Conservation (phyloP, 306 rosid genomes). For the Morella rubra region DNA sequence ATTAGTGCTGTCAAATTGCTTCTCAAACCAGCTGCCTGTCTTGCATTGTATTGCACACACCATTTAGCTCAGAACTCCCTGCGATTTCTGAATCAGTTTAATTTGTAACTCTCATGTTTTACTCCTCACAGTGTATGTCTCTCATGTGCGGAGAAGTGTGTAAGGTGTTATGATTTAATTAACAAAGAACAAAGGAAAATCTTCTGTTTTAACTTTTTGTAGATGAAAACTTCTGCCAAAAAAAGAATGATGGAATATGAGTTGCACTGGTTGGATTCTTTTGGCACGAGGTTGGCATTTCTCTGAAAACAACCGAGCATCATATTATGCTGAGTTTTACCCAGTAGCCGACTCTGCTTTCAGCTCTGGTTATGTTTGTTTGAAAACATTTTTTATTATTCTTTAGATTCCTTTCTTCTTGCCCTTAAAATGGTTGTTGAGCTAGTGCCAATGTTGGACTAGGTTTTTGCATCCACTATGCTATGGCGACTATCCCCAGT, state of each 20-base stretch:
- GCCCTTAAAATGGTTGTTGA: background rate
- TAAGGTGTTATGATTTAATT: too few relatives aligned
- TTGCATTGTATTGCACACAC: background rate
- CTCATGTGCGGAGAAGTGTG: background rate
- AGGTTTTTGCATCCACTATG: slow-evolving; percentile 82
- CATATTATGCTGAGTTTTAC: background rate
- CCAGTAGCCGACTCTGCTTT: background rate
- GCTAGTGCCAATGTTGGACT: slow-evolving; percentile 6
- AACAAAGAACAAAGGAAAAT: background rate
- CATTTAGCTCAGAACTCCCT: background rate
- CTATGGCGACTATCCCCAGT: slow-evolving; percentile 78
- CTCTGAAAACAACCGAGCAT: background rate
- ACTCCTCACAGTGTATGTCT: background rate
- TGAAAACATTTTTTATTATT: background rate
- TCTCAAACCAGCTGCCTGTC: background rate
- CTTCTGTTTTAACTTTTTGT: background rate
- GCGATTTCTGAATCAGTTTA: background rate
- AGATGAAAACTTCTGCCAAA: background rate
- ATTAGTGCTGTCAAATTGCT: background rate
- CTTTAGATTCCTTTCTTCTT: background rate
- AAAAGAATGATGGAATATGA: background rate
- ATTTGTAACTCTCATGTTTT: background rate
- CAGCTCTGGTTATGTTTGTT: slow-evolving; percentile 1
- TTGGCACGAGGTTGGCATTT: slow-evolving; percentile 1
- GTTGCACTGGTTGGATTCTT: background rate